phyloP scores from a whole-genome alignment of 2,329 filamentous ascomycete species.

The Chaetomium sp. region DNA sequence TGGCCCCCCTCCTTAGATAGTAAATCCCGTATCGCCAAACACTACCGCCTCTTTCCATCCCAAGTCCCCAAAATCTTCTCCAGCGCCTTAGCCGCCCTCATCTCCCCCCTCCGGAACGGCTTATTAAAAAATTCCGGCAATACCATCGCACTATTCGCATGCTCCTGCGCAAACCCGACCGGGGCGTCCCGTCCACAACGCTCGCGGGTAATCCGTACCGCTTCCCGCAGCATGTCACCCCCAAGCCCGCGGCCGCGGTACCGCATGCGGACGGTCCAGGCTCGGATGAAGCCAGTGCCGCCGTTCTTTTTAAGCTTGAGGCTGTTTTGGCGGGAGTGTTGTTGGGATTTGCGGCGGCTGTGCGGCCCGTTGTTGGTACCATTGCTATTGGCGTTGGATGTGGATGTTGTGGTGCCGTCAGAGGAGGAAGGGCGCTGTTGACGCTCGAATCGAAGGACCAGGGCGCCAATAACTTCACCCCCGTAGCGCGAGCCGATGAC shows the following conservation, averaged over 20 bases:
- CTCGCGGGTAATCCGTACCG: constrained; percentile 60
- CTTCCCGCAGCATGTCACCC: constrained; percentile 63
- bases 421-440: constrained; percentile 4
- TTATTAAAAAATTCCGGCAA: constrained; percentile 58
- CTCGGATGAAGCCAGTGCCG: constrained; percentile 65
- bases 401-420: neutral
- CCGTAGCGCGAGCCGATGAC: constrained; percentile 63
- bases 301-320: constrained; percentile 40
- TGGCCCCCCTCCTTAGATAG: constrained; percentile 16
- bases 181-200: constrained; percentile 61
- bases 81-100: constrained; percentile 47
- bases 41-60: constrained; percentile 42
- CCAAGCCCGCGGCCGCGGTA: constrained; percentile 70
- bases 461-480: constrained; percentile 60
- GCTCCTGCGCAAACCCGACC: constrained; percentile 66
- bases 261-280: constrained; percentile 69
- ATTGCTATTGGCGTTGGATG: too few relatives aligned
- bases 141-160: constrained; percentile 65
- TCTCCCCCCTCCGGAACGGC: constrained; percentile 53
- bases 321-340: constrained; percentile 25
- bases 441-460: constrained; percentile 61
- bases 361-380: neutral
- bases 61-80: constrained; percentile 44
- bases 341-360: constrained; percentile 11
- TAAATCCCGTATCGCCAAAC: too few relatives aligned